Conservation (phyloP, 257 asterid genomes). For the Solanum microdontum region DNA sequence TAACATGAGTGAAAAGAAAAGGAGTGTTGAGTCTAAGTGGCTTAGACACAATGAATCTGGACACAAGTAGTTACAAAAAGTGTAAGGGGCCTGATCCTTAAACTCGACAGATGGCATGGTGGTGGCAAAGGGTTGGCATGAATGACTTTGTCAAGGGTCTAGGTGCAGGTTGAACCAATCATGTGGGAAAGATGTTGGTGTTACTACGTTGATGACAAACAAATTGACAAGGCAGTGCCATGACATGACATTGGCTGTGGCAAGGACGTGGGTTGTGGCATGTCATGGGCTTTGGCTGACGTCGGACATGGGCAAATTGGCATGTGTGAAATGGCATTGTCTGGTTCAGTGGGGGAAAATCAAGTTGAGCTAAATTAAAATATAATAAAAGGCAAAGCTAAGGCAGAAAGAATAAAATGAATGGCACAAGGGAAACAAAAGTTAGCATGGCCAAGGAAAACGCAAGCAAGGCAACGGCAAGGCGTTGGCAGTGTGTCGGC, state of each 20-base stretch:
- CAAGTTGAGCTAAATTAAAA: not conserved
- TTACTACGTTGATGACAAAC: not conserved
- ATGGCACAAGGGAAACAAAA: not conserved
- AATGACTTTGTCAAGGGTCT: not conserved
- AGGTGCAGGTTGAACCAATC: not conserved
- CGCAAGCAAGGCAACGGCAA: not conserved
- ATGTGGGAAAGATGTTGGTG: not conserved
- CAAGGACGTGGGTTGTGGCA: not conserved
- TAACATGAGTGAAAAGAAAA: not conserved
- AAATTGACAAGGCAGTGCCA: not conserved
- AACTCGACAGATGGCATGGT: not conserved
- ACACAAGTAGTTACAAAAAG: not conserved
- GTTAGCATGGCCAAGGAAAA: not conserved
- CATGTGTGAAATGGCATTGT: not conserved
- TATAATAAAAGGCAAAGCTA: not conserved
- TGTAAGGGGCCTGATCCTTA: not conserved
- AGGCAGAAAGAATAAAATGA: not conserved
- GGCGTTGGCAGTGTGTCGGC: not conserved
- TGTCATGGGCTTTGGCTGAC: not conserved
- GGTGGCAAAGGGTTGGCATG: not conserved
- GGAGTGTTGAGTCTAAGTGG: not conserved
- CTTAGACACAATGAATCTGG: not conserved
- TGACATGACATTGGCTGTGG: not conserved
- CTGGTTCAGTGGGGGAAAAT: not conserved
- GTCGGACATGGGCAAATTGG: not conserved